Conservation (phyloP, 352 stramenopile genomes). For the Phytopythium delawarense region DNA sequence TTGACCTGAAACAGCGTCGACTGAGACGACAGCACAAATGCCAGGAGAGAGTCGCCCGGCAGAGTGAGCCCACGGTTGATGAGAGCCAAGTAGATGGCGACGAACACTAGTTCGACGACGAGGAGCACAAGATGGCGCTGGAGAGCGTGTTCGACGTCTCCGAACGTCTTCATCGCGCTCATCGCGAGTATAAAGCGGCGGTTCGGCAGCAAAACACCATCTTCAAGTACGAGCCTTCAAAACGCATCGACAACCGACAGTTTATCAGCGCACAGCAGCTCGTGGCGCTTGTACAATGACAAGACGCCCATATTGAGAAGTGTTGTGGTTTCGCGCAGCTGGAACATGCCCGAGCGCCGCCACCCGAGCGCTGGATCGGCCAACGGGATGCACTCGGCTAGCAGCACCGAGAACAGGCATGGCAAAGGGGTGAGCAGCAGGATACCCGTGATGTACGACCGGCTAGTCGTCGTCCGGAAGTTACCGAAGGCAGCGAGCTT, state of each 20-base stretch:
- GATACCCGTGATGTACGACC: background rate
- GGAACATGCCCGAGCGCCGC: background rate
- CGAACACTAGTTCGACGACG: constrained; percentile 9
- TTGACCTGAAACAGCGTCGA: constrained; percentile 15
- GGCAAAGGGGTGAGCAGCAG: constrained; percentile 10
- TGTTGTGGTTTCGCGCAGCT: background rate
- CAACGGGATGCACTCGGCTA: constrained; percentile 26
- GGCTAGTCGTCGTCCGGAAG: constrained; percentile 1
- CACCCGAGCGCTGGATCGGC: constrained; percentile 2
- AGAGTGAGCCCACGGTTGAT: constrained; percentile 9
- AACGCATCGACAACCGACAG: no score
- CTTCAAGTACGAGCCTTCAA: constrained; percentile 15
- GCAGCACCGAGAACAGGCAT: constrained; percentile 9
- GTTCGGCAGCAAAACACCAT: constrained; percentile 22
- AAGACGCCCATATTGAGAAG: no score
- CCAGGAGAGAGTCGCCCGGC: constrained; percentile 13
- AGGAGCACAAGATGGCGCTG: constrained; percentile 4
- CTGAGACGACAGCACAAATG: constrained; percentile 25
- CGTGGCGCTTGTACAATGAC: no score
- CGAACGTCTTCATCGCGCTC: constrained; percentile 8
- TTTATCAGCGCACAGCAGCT: no score
- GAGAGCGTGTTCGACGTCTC: constrained; percentile 4
- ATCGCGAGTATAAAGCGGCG: constrained; percentile 20
- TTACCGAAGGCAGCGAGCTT: constrained; percentile 12
- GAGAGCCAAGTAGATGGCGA: constrained; percentile 10